Evolutionary conservation across 108 stramenopile genomes (phyloP), one percentile per base, ranked within the genome.

Genomic region (Cylindrotheca fusiformis): DNA sequence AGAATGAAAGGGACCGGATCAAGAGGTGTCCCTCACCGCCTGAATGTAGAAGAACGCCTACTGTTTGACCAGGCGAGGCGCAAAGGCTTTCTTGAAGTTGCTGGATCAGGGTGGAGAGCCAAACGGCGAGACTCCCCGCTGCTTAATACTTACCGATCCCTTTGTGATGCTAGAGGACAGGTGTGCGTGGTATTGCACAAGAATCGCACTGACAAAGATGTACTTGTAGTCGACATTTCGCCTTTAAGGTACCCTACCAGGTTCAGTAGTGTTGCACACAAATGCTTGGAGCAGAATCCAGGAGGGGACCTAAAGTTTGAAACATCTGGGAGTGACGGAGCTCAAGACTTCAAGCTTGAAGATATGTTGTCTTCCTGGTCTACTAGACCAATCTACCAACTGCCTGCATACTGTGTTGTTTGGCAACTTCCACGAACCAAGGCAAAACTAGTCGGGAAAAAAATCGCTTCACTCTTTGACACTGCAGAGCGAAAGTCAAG

Each of bases 1-100:
- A 94, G n/a, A 65, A 78, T 79, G 55, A 94, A 88, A 58, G 85
- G 92, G n/a, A 86, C 84, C 0, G 92, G 92, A 23, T 75, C 72
- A 27, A 52, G 92, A 52, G 85, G 85, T 8, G 76, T 88, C 22
- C 92, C 92, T 6, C 88, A 90, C 74, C 74, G 92, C 1, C 52
- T 94, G 20, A 94, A 94, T 63, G 12, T 33, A 44, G 89, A 88
- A 23, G 93, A 94, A 67, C 74, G 93, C 26, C 47, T 64, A 19
- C 52, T 78, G 0, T 91, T 87, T 56, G 89, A 94, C 64, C 85
- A 80, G 53, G 93, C 93, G 8, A 74, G 83, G 24, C 64, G 78
- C 21, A 80, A 89, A 48, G 93, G 93, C 18, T 90, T 82, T 60
- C 65, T 94, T 18, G 78, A 88, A 69, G 71, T 88, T 8, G 69